These are phyloP conservation scores for Lodderomyces jiufengensis DNA, from an alignment of 1,139 yeast genomes.

Conservation along the genomic window DNA sequence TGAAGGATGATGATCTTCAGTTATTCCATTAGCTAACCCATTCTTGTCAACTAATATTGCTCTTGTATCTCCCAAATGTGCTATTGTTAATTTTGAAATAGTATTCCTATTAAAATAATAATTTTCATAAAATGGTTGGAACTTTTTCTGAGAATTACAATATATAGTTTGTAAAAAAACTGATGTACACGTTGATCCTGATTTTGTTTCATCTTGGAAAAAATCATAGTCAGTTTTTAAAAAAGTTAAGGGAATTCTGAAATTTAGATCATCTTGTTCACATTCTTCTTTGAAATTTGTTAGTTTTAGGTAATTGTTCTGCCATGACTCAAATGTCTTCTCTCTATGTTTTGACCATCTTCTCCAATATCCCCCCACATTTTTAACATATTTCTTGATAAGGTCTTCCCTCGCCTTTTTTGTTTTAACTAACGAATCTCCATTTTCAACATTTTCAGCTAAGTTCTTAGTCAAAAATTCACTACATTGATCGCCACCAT, in stretches of 20 bases:
- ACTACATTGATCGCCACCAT: constrained; percentile 82
- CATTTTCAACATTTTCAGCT: constrained; percentile 52
- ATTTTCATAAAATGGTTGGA: constrained; percentile 32
- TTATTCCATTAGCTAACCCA: constrained; percentile 78
- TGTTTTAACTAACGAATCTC: constrained; percentile 19
- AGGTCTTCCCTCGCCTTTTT: constrained; percentile 37
- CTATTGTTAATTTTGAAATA: constrained; percentile 68
- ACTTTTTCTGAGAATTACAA: constrained; percentile 26
- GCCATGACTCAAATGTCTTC: constrained; percentile 38
- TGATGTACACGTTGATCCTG: constrained; percentile 87
- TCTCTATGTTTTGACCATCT: constrained; percentile 59
- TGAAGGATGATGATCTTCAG: constrained; percentile 83
- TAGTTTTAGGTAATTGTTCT: constrained; percentile 22
- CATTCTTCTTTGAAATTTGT: constrained; percentile 11
- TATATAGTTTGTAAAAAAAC: constrained; percentile 59
- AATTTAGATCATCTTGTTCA: constrained; percentile 48
- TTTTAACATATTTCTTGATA: constrained; percentile 46
- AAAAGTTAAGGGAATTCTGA: constrained; percentile 61
- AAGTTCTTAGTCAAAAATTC: constrained; percentile 53
- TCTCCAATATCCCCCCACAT: constrained; percentile 87
- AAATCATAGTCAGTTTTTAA: constrained; percentile 56
- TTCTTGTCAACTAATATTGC: constrained; percentile 74
- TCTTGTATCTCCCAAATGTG: constrained; percentile 94
- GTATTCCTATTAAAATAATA: constrained; percentile 71
- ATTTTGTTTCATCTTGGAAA: constrained; percentile 27